phyloP scores from a whole-genome alignment of 75 land plant species.

The Sequoiadendron giganteum region DNA sequence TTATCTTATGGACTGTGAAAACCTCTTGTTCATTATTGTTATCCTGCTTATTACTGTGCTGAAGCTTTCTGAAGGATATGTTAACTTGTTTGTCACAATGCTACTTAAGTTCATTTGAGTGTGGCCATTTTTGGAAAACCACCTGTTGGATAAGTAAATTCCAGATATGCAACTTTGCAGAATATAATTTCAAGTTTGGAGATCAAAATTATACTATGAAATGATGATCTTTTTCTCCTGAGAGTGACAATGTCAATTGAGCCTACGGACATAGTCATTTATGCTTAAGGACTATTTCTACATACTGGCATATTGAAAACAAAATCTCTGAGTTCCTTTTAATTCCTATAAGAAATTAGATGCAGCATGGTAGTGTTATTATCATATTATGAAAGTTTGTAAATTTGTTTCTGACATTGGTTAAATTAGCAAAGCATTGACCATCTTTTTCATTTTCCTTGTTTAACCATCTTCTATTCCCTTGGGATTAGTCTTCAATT shows the following conservation, averaged over 20 bases:
- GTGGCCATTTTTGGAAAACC: not conserved
- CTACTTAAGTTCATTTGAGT: not conserved
- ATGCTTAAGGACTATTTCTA: not conserved
- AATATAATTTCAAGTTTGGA: not conserved
- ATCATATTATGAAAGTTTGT: not conserved
- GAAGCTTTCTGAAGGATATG: slow-evolving; percentile 1
- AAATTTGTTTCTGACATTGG: not conserved
- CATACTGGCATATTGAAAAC: not conserved
- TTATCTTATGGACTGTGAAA: too few species aligned
- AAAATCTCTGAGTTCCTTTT: not conserved
- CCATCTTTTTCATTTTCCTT: not conserved
- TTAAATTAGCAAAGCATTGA: not conserved
- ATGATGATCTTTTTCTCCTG: not conserved
- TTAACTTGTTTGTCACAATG: not conserved
- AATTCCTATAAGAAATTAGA: not conserved
- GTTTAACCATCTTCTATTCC: not conserved
- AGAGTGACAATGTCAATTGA: not conserved
- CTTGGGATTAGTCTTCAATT: not conserved
- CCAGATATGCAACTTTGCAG: too few species aligned
- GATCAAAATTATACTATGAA: not conserved
- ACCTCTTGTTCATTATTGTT: too few species aligned
- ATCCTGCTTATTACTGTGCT: not conserved
- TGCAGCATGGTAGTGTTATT: not conserved
- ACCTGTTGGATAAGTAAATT: too few species aligned
- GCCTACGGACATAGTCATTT: not conserved